phyloP scores from a whole-genome alignment of 2,329 filamentous ascomycete genomes.

The Cercospora zeina region DNA sequence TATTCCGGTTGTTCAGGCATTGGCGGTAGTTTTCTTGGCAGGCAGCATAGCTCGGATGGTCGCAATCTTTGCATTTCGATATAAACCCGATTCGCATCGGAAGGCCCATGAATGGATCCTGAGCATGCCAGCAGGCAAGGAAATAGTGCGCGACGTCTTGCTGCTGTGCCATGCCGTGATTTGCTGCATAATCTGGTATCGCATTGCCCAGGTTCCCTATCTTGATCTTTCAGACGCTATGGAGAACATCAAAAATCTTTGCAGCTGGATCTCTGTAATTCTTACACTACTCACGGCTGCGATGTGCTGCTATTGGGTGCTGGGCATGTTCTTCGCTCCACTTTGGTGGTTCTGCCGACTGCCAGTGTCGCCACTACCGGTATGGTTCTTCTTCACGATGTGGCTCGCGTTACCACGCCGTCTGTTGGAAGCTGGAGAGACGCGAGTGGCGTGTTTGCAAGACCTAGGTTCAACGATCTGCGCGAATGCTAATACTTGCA shows the following conservation, averaged over 20 bases:
- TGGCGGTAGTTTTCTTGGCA: not conserved
- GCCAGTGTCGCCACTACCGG: not conserved
- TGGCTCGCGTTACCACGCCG: not conserved
- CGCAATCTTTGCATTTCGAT: not conserved
- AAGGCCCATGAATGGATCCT: not conserved
- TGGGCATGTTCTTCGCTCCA: not conserved
- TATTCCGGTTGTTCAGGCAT: slow-evolving; percentile 4
- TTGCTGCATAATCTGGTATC: not conserved
- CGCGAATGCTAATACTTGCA: not conserved
- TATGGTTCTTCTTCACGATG: not conserved
- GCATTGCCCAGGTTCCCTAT: slow-evolving; percentile 2
- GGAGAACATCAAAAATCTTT: not conserved
- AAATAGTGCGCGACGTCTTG: not conserved
- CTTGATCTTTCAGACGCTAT: not conserved
- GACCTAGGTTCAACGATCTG: not conserved
- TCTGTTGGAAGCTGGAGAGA: slow-evolving; percentile 1
- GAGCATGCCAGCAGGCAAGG: not conserved
- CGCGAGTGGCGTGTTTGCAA: not conserved
- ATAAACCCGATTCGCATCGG: not conserved
- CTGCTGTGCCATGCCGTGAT: not conserved
- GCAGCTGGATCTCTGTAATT: not conserved
- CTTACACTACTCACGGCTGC: not conserved
- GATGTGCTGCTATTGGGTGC: not conserved
- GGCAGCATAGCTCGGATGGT: slow-evolving; percentile 2
- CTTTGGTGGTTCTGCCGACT: not conserved